Evolutionary conservation across 1,284 basidiomycete species (phyloP).

Genomic region (Polyporus tsugae): DNA sequence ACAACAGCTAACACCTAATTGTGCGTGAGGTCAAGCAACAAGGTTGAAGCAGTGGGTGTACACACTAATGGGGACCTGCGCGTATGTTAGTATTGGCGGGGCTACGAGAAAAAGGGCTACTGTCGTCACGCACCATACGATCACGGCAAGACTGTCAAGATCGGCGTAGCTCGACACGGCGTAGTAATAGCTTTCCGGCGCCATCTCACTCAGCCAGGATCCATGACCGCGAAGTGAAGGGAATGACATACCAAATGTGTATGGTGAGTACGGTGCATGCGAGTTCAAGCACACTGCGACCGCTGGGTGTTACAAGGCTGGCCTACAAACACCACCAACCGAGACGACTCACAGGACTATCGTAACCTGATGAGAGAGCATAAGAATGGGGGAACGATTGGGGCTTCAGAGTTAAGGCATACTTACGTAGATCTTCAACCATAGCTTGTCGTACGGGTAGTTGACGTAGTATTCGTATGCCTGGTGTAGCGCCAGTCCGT

Average conservation of each 20-base stretch:
- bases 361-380: neutral
- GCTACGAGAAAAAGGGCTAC: neutral
- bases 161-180: slow-evolving; percentile 7
- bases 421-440: slow-evolving; percentile 16
- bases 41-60: neutral
- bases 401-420: neutral
- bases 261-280: slow-evolving; percentile 2
- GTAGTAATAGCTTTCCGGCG: slow-evolving; percentile 9
- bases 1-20: neutral
- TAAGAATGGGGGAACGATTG: neutral
- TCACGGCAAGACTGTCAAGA: neutral
- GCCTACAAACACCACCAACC: too few species aligned
- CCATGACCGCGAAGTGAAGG: too few species aligned
- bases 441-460: slow-evolving; percentile 13
- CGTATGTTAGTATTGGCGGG: neutral
- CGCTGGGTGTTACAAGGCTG: neutral
- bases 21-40: neutral
- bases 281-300: slow-evolving; percentile 4
- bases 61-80: slow-evolving; percentile 10
- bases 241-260: slow-evolving; percentile 10
- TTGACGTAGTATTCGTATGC: slow-evolving; percentile 15
- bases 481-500: slow-evolving; percentile 14
- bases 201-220: neutral
- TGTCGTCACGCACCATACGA: neutral
- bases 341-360: slow-evolving; percentile 7